Evolutionary conservation across 2,329 filamentous ascomycete genomes (phyloP), one percentile per base, ranked within the genome.

Genomic region (Cytospora mali): DNA sequence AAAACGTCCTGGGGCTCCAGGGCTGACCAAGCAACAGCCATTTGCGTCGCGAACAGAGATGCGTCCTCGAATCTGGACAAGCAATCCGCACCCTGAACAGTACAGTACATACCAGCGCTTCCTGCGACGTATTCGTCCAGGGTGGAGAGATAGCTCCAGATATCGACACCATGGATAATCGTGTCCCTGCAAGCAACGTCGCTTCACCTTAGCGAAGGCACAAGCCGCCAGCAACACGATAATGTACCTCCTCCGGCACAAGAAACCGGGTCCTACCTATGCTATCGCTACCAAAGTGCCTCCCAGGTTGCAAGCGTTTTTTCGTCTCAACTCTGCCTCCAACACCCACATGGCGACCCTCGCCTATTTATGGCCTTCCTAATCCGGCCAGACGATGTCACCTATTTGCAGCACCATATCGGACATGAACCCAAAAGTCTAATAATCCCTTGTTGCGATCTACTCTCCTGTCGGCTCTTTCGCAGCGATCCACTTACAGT

Each of bases 341-440:
- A 33, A 25, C 27, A 23, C 31, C 25, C 27, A 31, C 18, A 21
- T n/a, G 27, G 16, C 5, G 4, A 27, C 33, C 42, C 18, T n/a
- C 11, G 6, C 25, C 13, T 10, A 10, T 10, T 29, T 35, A 33
- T 54, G 57, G 35, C 50, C 57, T 60, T 50, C 50, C 57, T 48
- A 23, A 42, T 48, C n/a, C 18, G 25, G 57, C 57, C 28, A 33
- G 53, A 21, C 27, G 27, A 54, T 54, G 31, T 51, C 21, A 48
- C 5, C n/a, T 54, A 27, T 48, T 28, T 52, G 48, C 48, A 29
- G 31, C 18, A 42, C 35, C 16, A 18, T 42, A n/a, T 42, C 35
- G 35, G 18, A 18, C 39, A n/a, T 14, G 18, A 4, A 42, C 39
- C 39, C 7, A 21, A 21, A 42, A 42, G n/a, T 42, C 21, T 5